phyloP scores from a whole-genome alignment of 805 yeast genomes.

The Kockiozyma suomiensis region DNA sequence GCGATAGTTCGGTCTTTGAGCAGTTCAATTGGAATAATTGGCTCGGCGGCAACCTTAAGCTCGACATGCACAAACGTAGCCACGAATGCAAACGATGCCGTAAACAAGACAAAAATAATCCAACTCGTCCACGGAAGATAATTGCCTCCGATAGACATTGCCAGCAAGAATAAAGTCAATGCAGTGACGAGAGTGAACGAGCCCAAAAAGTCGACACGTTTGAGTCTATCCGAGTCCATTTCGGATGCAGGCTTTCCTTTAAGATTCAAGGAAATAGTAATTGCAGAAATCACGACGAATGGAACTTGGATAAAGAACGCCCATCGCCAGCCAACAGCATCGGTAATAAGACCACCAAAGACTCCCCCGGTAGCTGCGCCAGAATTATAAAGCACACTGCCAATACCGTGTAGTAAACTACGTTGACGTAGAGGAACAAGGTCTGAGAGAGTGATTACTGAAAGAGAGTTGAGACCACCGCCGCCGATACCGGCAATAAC shows the following conservation, averaged over 20 bases:
- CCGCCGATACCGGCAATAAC: slow-evolving; percentile 88
- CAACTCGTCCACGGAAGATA: slow-evolving; percentile 53
- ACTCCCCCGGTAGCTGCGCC: slow-evolving; percentile 76
- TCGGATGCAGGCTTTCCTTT: slow-evolving; percentile 37
- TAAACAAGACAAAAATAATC: slow-evolving; percentile 45
- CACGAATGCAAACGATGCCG: slow-evolving; percentile 43
- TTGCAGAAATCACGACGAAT: slow-evolving; percentile 43
- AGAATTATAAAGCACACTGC: slow-evolving; percentile 71
- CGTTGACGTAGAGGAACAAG: slow-evolving; percentile 72
- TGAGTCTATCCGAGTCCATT: slow-evolving; percentile 51
- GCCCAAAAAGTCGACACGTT: slow-evolving; percentile 69
- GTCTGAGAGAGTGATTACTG: slow-evolving; percentile 77
- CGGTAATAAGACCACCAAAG: slow-evolving; percentile 58
- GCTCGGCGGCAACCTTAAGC: slow-evolving; percentile 56
- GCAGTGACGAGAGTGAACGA: slow-evolving; percentile 60
- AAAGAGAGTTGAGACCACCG: slow-evolving; percentile 79
- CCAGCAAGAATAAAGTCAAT: slow-evolving; percentile 60
- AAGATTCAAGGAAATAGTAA: slow-evolving; percentile 40
- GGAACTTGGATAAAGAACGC: slow-evolving; percentile 49
- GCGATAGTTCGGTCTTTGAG: slow-evolving; percentile 61
- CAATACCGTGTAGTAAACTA: slow-evolving; percentile 81
- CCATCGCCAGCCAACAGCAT: slow-evolving; percentile 64
- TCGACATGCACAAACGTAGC: slow-evolving; percentile 57
- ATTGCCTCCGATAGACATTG: slow-evolving; percentile 68
- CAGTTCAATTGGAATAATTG: slow-evolving; percentile 66